These are phyloP conservation scores for Talinum fruticosum DNA, from an alignment of 148 eudicot genomes.

Conservation along the genomic window DNA sequence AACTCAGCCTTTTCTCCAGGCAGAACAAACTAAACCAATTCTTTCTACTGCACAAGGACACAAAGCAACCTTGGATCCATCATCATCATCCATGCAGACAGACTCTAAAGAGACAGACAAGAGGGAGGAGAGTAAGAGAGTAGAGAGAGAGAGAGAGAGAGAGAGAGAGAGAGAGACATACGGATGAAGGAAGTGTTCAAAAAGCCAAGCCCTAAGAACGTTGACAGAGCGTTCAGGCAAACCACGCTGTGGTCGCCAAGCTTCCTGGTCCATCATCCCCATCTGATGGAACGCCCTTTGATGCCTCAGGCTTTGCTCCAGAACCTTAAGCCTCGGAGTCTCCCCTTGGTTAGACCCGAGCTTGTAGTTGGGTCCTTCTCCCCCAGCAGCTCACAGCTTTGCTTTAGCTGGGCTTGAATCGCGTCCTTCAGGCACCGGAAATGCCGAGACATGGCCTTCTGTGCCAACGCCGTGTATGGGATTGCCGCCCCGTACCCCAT, in stretches of 20 bases:
- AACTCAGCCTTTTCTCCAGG: constrained; percentile 14
- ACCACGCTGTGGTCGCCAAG: constrained; percentile 95
- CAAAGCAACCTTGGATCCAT: constrained; percentile 33
- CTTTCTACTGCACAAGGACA: constrained; percentile 16
- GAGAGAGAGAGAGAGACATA: constrained; percentile 38
- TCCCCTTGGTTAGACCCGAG: constrained; percentile 80
- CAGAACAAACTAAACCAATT: background rate
- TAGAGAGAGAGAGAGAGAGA: constrained; percentile 12
- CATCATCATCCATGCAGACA: constrained; percentile 20
- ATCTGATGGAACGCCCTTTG: constrained; percentile 89
- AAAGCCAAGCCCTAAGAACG: constrained; percentile 87
- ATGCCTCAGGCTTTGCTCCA: constrained; percentile 82
- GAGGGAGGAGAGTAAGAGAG: background rate
- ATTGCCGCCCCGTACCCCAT: constrained; percentile 83
- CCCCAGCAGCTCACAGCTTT: constrained; percentile 70
- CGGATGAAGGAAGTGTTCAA: constrained; percentile 97
- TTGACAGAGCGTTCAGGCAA: constrained; percentile 88
- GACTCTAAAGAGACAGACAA: background rate
- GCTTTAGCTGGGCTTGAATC: constrained; percentile 60
- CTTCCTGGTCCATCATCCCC: constrained; percentile 96
- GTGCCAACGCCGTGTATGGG: constrained; percentile 85
- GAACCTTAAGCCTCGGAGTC: constrained; percentile 71
- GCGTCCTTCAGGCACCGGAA: constrained; percentile 85
- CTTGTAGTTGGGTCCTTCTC: constrained; percentile 69
- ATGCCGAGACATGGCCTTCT: constrained; percentile 93